phyloP scores from a whole-genome alignment of 495 filamentous ascomycete genomes.

The Penicillium malachiteum region DNA sequence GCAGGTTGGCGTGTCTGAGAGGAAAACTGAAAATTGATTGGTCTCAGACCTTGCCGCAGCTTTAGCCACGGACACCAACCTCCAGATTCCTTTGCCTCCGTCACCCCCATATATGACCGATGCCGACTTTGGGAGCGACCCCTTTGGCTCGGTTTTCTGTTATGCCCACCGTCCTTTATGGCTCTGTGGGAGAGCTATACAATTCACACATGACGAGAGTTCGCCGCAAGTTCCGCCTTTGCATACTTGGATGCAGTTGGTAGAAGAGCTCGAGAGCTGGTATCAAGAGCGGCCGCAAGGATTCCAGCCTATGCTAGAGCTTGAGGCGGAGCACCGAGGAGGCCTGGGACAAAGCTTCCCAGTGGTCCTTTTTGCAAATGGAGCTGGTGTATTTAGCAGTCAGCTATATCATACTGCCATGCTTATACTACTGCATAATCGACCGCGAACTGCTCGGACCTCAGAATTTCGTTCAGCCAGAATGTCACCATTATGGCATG shows the following conservation, averaged over 20 bases:
- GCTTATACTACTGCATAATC: conserved; percentile 37
- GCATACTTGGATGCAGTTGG: conserved; percentile 25
- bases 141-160: conserved; percentile 22
- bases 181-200: conserved; percentile 28
- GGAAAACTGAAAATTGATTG: neutral
- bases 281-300: conserved; percentile 34
- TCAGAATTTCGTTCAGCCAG: conserved; percentile 16
- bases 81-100: conserved; percentile 23
- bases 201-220: conserved; percentile 24
- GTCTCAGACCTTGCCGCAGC: conserved; percentile 28
- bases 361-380: conserved; percentile 39
- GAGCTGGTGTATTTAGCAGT: conserved; percentile 38
- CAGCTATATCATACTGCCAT: conserved; percentile 45
- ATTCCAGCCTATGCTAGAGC: conserved; percentile 35
- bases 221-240: conserved; percentile 11
- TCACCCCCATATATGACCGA: conserved; percentile 16
- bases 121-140: conserved; percentile 12
- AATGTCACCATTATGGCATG: conserved; percentile 38
- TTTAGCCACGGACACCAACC: conserved; percentile 25
- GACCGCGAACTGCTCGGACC: conserved; percentile 31
- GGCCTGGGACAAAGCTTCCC: conserved; percentile 31
- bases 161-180: conserved; percentile 31
- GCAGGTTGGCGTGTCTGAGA: neutral
- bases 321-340: conserved; percentile 15
- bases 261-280: conserved; percentile 33